Evolutionary conservation across 2,329 filamentous ascomycete genomes (phyloP).

Genomic region (Alternaria angustiovoidea): DNA sequence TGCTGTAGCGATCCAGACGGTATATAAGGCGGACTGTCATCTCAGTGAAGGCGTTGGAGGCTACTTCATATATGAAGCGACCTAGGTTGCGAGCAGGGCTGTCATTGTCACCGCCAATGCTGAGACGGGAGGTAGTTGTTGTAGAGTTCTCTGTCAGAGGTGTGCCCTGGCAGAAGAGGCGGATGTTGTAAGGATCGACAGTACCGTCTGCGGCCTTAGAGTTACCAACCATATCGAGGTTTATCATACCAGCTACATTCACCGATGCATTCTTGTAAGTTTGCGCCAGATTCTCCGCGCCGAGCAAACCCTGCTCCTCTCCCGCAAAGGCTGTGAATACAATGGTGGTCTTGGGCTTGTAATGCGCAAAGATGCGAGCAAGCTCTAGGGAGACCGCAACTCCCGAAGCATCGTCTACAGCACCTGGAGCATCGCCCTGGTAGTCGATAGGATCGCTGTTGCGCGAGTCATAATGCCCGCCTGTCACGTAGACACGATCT

Average conservation of each 20-base stretch:
- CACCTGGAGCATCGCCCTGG: slow-evolving; percentile 60
- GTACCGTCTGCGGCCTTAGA: slow-evolving; percentile 54
- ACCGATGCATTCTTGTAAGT: slow-evolving; percentile 58
- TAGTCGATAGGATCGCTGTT: slow-evolving; percentile 59
- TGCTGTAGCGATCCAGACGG: slow-evolving; percentile 62
- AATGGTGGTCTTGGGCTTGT: slow-evolving; percentile 58
- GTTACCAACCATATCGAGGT: slow-evolving; percentile 63
- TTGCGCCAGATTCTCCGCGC: slow-evolving; percentile 59
- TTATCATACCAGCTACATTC: slow-evolving; percentile 64
- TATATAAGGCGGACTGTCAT: slow-evolving; percentile 65
- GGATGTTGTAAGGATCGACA: slow-evolving; percentile 58
- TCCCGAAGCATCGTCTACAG: slow-evolving; percentile 59
- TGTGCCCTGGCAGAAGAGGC: slow-evolving; percentile 60
- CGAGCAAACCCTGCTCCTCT: slow-evolving; percentile 64
- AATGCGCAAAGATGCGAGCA: slow-evolving; percentile 59
- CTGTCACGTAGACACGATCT: slow-evolving; percentile 60
- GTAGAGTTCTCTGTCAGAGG: slow-evolving; percentile 54
- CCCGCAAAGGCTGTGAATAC: slow-evolving; percentile 64
- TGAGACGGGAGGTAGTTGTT: slow-evolving; percentile 47
- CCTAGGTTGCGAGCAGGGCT: slow-evolving; percentile 61
- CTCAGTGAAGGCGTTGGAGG: slow-evolving; percentile 56
- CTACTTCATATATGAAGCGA: slow-evolving; percentile 62
- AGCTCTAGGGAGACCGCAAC: slow-evolving; percentile 59
- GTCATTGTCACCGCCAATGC: slow-evolving; percentile 57
- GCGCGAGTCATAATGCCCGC: slow-evolving; percentile 64